A percentile compares a stretch with the other conserved stretches of the same genome.
Conservation (phyloP, 106 monocot species). For the Agapanthus africanus region DNA sequence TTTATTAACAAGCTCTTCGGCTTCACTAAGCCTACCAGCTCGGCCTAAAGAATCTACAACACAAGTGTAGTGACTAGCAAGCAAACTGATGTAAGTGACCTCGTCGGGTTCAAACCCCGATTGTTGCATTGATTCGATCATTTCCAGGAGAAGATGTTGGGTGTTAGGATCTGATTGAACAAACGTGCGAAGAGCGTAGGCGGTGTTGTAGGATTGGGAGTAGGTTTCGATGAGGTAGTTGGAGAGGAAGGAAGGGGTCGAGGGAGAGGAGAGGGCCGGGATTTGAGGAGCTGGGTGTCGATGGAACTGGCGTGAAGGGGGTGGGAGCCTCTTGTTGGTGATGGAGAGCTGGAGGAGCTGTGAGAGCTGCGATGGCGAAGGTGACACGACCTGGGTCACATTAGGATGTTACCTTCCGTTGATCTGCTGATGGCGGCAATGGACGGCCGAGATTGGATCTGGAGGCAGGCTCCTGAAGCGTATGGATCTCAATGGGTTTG, state of each 20-base stretch:
- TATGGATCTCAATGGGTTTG: too few relatives aligned
- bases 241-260: slow-evolving; percentile 73
- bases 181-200: slow-evolving; percentile 33
- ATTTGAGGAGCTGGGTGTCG: slow-evolving; percentile 46
- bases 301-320: slow-evolving; percentile 28
- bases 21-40: slow-evolving; percentile 56
- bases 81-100: slow-evolving; percentile 55
- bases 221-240: slow-evolving; percentile 81
- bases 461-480: too few relatives aligned
- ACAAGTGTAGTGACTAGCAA: slow-evolving; percentile 79
- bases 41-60: slow-evolving; percentile 68
- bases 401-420: too few relatives aligned
- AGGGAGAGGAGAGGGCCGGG: slow-evolving; percentile 35
- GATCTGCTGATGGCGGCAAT: too few relatives aligned
- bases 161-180: slow-evolving; percentile 36
- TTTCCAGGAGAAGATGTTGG: slow-evolving; percentile 60
- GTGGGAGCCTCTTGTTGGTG: slow-evolving; percentile 21
- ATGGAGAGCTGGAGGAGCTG: slow-evolving; percentile 46
- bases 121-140: slow-evolving; percentile 45
- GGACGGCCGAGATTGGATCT: too few relatives aligned
- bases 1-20: slow-evolving; percentile 37
- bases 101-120: slow-evolving; percentile 57
- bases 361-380: slow-evolving; percentile 24
- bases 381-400: too few relatives aligned
- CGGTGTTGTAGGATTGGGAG: slow-evolving; percentile 14